Evolutionary conservation across 495 filamentous ascomycete genomes (phyloP), one percentile per base, ranked within the genome.

Genomic region (Amphirosellinia nigrospora): DNA sequence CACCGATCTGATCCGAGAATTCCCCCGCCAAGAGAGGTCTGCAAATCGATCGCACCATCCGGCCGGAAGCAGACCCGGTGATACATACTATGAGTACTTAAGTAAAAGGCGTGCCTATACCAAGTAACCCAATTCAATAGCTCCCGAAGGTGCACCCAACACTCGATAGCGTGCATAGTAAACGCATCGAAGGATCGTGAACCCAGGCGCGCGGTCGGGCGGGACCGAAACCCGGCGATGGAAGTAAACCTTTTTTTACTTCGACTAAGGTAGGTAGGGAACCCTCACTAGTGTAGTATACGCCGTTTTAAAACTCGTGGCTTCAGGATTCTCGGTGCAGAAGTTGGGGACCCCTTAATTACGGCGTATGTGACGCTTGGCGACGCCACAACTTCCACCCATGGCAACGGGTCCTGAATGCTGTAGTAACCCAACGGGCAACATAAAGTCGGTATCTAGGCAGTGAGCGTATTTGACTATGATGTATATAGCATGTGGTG

Each of bases 121-220:
- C n/a, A n/a, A n/a, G n/a, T n/a, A n/a, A 7, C 30, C 10, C 10
- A 32, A 11, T n/a, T 36, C 23, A 9, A 30, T 58, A 16, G 7
- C 21, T 52, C n/a, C n/a, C 0, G 48, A 0, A 28, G 11, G 30
- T 58, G 11, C 23, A 34, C 3, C 30, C 30, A 7, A 23, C 38
- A 21, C 55, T 10, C 10, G 21, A n/a, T 34, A 56, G 15, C 13
- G 28, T 1, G 19, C 11, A 13, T 30, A 55, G 13, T 30, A 7
- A 26, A 45, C 16, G 16, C 26, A 15, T 60, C 21, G 45, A 30
- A 64, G 61, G 61, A 64, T 64, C 30, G 61, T 36, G 28, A 64
- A 50, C 41, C 61, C 30, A 19, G 61, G 46, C 61, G 19, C 34
- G n/a, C 41, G 38, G 16, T 34, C 61, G 41, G 61, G 15, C n/a